A percentile compares a stretch with the other conserved stretches of the same genome.
These are phyloP conservation scores for Jamesozyma lodderae DNA, from an alignment of 805 yeast species.

Conservation along the genomic window DNA sequence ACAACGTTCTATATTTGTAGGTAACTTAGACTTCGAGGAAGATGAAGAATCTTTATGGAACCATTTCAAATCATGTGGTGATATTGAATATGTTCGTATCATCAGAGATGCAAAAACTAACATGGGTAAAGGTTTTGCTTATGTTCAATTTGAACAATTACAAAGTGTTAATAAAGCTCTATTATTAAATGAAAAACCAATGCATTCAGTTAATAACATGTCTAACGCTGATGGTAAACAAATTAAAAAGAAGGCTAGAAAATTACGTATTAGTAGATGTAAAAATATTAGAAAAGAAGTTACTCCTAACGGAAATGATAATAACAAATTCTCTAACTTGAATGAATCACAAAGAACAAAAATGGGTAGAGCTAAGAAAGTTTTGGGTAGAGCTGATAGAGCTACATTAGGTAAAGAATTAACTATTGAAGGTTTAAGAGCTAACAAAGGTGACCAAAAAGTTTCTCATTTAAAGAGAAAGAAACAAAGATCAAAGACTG, in stretches of 20 bases:
- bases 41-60: conserved; percentile 83
- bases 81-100: conserved; percentile 80
- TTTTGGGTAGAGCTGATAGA: conserved; percentile 74
- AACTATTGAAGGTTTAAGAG: conserved; percentile 67
- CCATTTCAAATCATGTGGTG: conserved; percentile 59
- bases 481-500: conserved; percentile 38
- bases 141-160: conserved; percentile 77
- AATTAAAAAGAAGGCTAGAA: conserved; percentile 39
- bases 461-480: conserved; percentile 50
- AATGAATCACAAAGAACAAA: conserved; percentile 64
- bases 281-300: conserved; percentile 33
- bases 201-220: conserved; percentile 29
- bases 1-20: conserved; percentile 79
- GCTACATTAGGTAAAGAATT: conserved; percentile 51
- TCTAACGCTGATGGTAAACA: conserved; percentile 4
- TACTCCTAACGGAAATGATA: conserved; percentile 8
- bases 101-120: conserved; percentile 90
- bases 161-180: conserved; percentile 74
- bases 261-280: conserved; percentile 69
- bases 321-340: conserved; percentile 28
- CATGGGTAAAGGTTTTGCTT: conserved; percentile 95
- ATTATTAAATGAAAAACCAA: conserved; percentile 60
- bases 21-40: conserved; percentile 89
- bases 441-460: conserved; percentile 53
- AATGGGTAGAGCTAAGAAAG: conserved; percentile 68